Evolutionary conservation across 2,329 filamentous ascomycete genomes (phyloP).

Genomic region (Ceratocystis ficicola): DNA sequence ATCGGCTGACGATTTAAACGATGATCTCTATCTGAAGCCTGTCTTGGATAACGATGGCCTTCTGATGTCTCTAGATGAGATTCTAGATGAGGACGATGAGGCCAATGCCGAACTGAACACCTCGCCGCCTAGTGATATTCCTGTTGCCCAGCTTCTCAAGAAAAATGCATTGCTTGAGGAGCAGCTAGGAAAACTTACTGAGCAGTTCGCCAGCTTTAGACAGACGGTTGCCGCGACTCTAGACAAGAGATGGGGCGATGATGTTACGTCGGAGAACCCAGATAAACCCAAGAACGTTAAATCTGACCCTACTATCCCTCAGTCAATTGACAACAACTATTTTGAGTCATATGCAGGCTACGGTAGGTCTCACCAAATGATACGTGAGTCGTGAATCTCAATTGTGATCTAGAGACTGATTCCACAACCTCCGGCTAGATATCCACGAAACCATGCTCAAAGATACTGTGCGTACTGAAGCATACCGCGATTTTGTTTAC

Average conservation of each 20-base stretch:
- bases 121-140: neutral
- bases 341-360: slow-evolving; percentile 51
- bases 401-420: slow-evolving; percentile 3
- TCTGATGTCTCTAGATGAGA: slow-evolving; percentile 74
- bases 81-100: slow-evolving; percentile 40
- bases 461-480: slow-evolving; percentile 74
- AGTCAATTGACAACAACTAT: slow-evolving; percentile 37
- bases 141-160: slow-evolving; percentile 9
- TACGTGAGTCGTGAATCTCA: too few relatives aligned
- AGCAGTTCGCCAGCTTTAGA: slow-evolving; percentile 56
- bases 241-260: slow-evolving; percentile 51
- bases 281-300: slow-evolving; percentile 26
- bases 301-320: slow-evolving; percentile 23
- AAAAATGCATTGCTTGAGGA: slow-evolving; percentile 36
- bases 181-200: slow-evolving; percentile 46
- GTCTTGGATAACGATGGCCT: slow-evolving; percentile 81
- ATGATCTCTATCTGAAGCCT: slow-evolving; percentile 72
- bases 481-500: slow-evolving; percentile 92
- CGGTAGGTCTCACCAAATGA: slow-evolving; percentile 35
- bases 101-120: slow-evolving; percentile 23
- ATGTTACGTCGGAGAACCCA: slow-evolving; percentile 32
- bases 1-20: slow-evolving; percentile 50
- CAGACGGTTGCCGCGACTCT: slow-evolving; percentile 54
- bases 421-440: slow-evolving; percentile 37
- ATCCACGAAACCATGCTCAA: slow-evolving; percentile 97